Evolutionary conservation across 257 asterid genomes (phyloP), one percentile per base, ranked within the genome.

Genomic region (Eustoma russellianum): DNA sequence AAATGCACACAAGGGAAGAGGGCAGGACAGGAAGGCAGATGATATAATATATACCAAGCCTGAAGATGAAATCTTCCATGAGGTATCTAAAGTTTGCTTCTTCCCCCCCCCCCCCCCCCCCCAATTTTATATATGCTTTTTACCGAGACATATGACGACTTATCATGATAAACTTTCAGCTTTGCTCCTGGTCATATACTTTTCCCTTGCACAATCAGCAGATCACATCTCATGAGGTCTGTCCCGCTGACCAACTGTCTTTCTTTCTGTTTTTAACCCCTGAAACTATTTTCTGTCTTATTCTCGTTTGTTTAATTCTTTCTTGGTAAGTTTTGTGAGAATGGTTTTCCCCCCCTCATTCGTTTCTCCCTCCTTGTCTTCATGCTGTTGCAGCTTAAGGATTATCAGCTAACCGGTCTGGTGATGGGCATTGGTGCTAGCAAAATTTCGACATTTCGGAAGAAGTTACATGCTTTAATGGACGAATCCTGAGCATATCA

Each of bases 161-260:
- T 59, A 7, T 34, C 41, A 7, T 52, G 51, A 54, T 74, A 56
- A 53, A 66, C 74, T 43, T 70, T 64, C 91, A 92, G 99, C 90
- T 88, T 41, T 73, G 97, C 79, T 83, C 78, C 41, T 92, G 97
- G 97, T 92, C 93, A 65, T 71, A 88, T 72, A 76, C 65, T 66
- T 88, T 92, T 57, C 89, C 87, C 19, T 66, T 88, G 63, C 83
- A 70, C 19, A 59, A 64, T 33, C 88, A 88, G 63, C 81, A 59
- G 70, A 80, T 81, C 44, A 69, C 75, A 41, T 62, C 81, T 38
- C 62, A 72, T 68, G 95, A 88, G 96, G 98, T 65, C 12, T 33
- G 70, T 13, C 8, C 48, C 46, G 13, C 13, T 56, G 38, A 52
- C 40, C 62, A 71, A 79, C 81, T 34, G 3, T 43, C 15, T 9